Evolutionary conservation across 805 yeast species (phyloP), one percentile per base, ranked within the genome.

Genomic region (Suhomyces emberorum): DNA sequence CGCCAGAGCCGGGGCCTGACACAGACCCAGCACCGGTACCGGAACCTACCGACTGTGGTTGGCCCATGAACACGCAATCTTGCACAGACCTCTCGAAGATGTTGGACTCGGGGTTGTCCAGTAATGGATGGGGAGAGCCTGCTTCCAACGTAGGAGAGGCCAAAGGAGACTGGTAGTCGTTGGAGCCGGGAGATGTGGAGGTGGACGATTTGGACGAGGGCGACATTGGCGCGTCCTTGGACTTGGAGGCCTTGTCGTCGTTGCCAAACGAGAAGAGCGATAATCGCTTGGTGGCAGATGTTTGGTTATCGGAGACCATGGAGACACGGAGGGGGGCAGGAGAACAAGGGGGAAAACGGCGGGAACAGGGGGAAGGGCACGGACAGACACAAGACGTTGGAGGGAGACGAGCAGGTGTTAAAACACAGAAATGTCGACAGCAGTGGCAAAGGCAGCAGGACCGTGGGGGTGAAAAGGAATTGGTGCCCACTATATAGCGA

Each of bases 71-170:
- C 12, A 43, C 30, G 38, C 46, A 41, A 37, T 65, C 71, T 41
- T 66, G 72, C 19, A 66, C 72, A 12, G 67, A 61, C 15, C 72
- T 51, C 48, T 68, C 74, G 42, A 68, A 68, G 32, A 68, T 68
- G 41, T 51, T 48, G 25, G 52, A 46, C 15, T 51, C 55, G 3
- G 57, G 55, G 31, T 41, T 41, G 32, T 52, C 49, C 14, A 39
- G 46, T 27, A 43, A 35, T 6, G 42, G 46, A 7, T 47, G 48
- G 9, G 49, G 43, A 18, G 39, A 29, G n/a, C 15, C 26, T 14
- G 20, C 25, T 12, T 17, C 34, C 8, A 34, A 32, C n/a, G 35
- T 41, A 8, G 38, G 38, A 11, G 39, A 28, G 19, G 32, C 14
- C 9, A 17, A 24, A 3, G 28, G 32, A 14, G 33, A 29, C 18